Base-by-base conservation (phyloP, 441 rosid genomes). In the Populus trichocarpa region DNA sequence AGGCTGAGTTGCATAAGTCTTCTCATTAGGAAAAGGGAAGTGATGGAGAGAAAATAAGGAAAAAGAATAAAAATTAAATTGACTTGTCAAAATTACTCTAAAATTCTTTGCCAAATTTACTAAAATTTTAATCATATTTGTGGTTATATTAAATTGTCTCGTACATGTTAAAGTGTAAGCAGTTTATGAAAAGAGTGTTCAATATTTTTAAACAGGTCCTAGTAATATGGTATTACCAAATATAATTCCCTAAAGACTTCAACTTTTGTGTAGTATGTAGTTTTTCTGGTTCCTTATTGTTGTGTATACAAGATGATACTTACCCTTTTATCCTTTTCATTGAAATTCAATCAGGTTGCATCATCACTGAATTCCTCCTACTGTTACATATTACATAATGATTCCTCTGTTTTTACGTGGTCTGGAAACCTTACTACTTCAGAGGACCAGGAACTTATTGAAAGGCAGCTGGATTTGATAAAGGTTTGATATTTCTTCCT, bases 321-420 rank as follows among this genome's bases (percentile, higher is more conserved):
- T 40, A 26, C 20, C 16, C 26, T 66, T 75, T 28, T 70, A 18
- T 70, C 36, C 71, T 57, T 78, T 33, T 30, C n/a, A 57, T 76
- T 71, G 72, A 32, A 65, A 30, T 75, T 71, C 26, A 14, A 73
- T 79, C 90, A 96, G 99, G 92, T 87, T 46, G 91, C 97, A 28
- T 28, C 30, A 28, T 28, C 30, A 28, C 30, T 28, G 30, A 28
- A 28, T 30, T 30, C 32, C 61, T 90, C 98, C 26, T 89, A 97
- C 84, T 93, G 99, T 86, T 97, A 90, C 87, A 95, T 97, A 83
- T 80, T 97, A 77, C 99, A 95, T 69, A 84, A 85, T 70, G 92
- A 85, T 0, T 30, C 32, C 69, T 88, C 99, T 77, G 90, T 95
- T 75, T 95, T 91, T 83, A 90, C 97, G 16, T 95, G 99, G 99